Evolutionary conservation across 108 stramenopile species (phyloP).

Genomic region (Skeletonema tropicum): DNA sequence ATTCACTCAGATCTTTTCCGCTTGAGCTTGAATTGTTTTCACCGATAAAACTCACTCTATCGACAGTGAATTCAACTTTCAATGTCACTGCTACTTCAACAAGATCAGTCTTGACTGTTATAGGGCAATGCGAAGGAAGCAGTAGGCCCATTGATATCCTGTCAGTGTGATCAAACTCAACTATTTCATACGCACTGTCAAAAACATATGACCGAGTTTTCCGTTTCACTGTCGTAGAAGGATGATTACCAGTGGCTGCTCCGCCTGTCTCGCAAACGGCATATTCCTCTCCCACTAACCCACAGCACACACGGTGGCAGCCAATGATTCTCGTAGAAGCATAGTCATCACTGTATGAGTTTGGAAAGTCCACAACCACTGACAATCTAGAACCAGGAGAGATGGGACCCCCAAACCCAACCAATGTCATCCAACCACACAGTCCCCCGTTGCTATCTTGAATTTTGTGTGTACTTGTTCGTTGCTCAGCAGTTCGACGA

Average conservation of each 20-base stretch:
- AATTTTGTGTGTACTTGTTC: constrained; percentile 39
- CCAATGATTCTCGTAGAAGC: constrained; percentile 20
- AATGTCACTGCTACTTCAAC: constrained; percentile 43
- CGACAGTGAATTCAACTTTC: constrained; percentile 46
- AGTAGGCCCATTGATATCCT: constrained; percentile 45
- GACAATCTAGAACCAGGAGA: constrained; percentile 35
- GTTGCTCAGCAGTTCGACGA: constrained; percentile 30
- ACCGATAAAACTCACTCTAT: constrained; percentile 3
- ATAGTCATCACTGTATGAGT: constrained; percentile 7
- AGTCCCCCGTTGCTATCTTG: constrained; percentile 34
- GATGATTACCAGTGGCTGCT: constrained; percentile 6
- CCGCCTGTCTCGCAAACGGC: constrained; percentile 24
- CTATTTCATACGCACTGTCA: constrained; percentile 43
- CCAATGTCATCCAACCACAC: constrained; percentile 41
- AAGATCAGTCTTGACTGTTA: constrained; percentile 49
- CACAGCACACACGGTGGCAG: constrained; percentile 47
- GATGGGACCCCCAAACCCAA: constrained; percentile 40
- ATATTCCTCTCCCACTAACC: constrained; percentile 48
- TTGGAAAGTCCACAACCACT: constrained; percentile 30
- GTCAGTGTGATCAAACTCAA: constrained; percentile 44
- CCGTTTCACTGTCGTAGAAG: constrained; percentile 20
- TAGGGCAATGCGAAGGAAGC: constrained; percentile 51
- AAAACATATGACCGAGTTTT: constrained; percentile 54
- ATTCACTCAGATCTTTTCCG: constrained; percentile 2
- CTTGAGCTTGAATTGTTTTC: background rate